These are phyloP conservation scores for Calonectria henricotiae DNA, from an alignment of 2,329 filamentous ascomycete species.

Conservation along the genomic window DNA sequence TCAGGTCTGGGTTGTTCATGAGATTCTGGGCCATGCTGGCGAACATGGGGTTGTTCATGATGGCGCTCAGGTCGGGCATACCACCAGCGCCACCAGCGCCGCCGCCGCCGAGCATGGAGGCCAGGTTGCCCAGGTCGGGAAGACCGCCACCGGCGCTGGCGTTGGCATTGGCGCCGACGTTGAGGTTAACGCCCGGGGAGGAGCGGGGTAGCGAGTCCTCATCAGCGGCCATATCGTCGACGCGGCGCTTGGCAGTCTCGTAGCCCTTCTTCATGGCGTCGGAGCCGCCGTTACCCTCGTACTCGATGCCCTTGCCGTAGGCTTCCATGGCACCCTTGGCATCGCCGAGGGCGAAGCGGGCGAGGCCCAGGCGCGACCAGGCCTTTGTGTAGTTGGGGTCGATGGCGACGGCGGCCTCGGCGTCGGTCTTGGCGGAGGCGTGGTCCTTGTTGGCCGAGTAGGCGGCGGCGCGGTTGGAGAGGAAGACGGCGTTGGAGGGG, in stretches of 20 bases:
- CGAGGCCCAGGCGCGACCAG: slow-evolving; percentile 94
- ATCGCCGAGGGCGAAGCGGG: slow-evolving; percentile 92
- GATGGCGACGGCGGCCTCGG: slow-evolving; percentile 88
- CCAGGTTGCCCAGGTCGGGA: slow-evolving; percentile 81
- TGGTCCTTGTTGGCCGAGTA: slow-evolving; percentile 90
- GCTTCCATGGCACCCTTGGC: slow-evolving; percentile 94
- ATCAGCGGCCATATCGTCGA: slow-evolving; percentile 81
- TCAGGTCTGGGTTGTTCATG: slow-evolving; percentile 96
- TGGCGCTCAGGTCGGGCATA: slow-evolving; percentile 88
- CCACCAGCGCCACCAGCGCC: slow-evolving; percentile 74
- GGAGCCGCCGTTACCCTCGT: slow-evolving; percentile 93
- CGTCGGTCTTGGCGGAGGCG: slow-evolving; percentile 86
- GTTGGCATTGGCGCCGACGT: slow-evolving; percentile 65
- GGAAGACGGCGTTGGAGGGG: slow-evolving; percentile 93
- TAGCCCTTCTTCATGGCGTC: slow-evolving; percentile 98
- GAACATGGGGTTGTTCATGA: slow-evolving; percentile 99
- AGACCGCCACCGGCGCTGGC: slow-evolving; percentile 70
- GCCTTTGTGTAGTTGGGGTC: slow-evolving; percentile 98
- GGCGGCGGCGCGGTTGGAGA: slow-evolving; percentile 96
- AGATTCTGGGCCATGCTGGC: slow-evolving; percentile 96
- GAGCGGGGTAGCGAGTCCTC: slow-evolving; percentile 62
- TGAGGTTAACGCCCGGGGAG: slow-evolving; percentile 68
- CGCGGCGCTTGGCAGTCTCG: slow-evolving; percentile 91
- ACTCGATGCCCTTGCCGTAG: slow-evolving; percentile 92
- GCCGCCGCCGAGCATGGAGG: slow-evolving; percentile 80